A percentile compares a stretch with the other conserved stretches of the same genome.
Evolutionary conservation across 164 flowering plant genomes (phyloP).

Genomic region (Chimonanthus salicifolius): DNA sequence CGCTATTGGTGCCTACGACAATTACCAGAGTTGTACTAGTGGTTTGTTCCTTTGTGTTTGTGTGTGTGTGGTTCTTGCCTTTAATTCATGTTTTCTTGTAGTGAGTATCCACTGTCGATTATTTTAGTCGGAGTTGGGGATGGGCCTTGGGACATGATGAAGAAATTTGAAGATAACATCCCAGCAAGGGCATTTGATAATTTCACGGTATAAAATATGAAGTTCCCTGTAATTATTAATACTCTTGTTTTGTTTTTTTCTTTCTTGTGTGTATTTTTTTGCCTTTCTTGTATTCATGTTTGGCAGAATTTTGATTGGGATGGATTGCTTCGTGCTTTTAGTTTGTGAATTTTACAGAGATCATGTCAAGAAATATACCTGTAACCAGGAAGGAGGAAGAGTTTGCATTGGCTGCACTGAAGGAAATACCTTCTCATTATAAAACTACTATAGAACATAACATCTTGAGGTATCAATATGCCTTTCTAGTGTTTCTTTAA

Average conservation of each 20-base stretch:
- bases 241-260: neutral
- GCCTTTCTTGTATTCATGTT: neutral
- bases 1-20: too few relatives aligned
- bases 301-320: neutral
- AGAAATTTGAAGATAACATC: constrained; percentile 82
- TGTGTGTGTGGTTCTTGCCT: neutral
- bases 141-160: constrained; percentile 96
- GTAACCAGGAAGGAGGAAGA: constrained; percentile 53
- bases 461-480: constrained; percentile 43
- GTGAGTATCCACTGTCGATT: constrained; percentile 76
- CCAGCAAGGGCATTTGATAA: constrained; percentile 84
- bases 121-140: constrained; percentile 91
- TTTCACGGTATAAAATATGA: constrained; percentile 47
- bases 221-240: neutral
- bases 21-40: neutral
- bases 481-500: neutral
- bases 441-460: constrained; percentile 63
- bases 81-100: constrained; percentile 18
- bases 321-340: constrained; percentile 18
- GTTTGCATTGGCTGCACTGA: constrained; percentile 67
- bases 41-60: neutral
- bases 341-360: constrained; percentile 80
- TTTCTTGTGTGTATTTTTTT: neutral
- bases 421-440: constrained; percentile 82
- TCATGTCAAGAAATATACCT: constrained; percentile 55